Percentiles rank a stretch among this genome's conserved stretches.
phyloP scores from a whole-genome alignment of 495 filamentous ascomycete species.

The Aspergillus mulundensis region DNA sequence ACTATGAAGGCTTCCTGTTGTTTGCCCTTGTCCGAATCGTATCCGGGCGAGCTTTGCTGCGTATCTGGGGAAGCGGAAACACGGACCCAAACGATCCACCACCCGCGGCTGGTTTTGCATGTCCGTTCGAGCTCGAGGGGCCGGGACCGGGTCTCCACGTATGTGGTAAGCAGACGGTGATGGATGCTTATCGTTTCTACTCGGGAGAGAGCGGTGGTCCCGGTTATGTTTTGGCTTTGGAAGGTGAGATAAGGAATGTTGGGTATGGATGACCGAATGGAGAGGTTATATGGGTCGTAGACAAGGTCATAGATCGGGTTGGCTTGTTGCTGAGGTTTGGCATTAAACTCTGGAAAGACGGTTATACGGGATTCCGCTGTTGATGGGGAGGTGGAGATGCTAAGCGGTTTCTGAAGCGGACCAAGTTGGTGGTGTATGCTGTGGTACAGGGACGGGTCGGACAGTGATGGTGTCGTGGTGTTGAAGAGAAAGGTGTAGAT shows the following conservation, averaged over 20 bases:
- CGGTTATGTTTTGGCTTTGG: conserved; percentile 11
- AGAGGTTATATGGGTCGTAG: conserved; percentile 74
- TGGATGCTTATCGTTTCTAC: conserved; percentile 90
- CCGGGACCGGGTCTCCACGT: conserved; percentile 56
- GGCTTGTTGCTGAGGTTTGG: conserved; percentile 26
- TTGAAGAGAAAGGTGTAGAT: conserved; percentile 89
- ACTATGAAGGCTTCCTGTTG: conserved; percentile 76
- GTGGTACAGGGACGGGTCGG: conserved; percentile 68
- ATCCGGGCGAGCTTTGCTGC: not conserved
- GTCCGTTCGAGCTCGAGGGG: conserved; percentile 73
- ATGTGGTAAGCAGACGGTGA: conserved; percentile 74
- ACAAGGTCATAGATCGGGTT: conserved; percentile 74
- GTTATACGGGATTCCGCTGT: conserved; percentile 48
- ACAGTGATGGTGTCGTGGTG: conserved; percentile 60
- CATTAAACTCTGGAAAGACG: conserved; percentile 22
- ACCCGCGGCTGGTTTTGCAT: conserved; percentile 84
- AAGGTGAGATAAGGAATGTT: conserved; percentile 70
- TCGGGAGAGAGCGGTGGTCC: conserved; percentile 67
- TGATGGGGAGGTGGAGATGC: conserved; percentile 58
- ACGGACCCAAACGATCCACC: conserved; percentile 96
- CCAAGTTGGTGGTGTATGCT: conserved; percentile 76
- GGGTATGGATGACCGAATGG: conserved; percentile 78
- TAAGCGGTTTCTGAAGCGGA: conserved; percentile 69
- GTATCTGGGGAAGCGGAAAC: conserved; percentile 39
- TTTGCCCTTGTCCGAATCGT: conserved; percentile 23